These are phyloP conservation scores for Leucogyrophana mollusca DNA, from an alignment of 768 basidiomycete species.

Conservation along the genomic window DNA sequence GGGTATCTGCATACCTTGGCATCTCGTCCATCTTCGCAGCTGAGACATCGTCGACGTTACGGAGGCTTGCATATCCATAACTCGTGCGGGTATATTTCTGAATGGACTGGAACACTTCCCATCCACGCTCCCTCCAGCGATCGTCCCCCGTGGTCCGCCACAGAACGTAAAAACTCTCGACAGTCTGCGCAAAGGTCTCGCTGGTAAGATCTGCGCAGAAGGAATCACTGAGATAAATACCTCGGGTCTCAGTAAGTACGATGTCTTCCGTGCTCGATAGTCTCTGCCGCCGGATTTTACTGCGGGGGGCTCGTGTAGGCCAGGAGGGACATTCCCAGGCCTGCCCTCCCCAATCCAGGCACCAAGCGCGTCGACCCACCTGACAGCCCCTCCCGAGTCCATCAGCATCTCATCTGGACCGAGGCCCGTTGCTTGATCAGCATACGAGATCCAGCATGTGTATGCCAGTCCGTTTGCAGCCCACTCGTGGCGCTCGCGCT, in stretches of 20 bases:
- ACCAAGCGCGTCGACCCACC: slow-evolving; percentile 40
- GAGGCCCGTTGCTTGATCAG: slow-evolving; percentile 36
- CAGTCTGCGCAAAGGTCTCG: slow-evolving; percentile 30
- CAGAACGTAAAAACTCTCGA: slow-evolving; percentile 54
- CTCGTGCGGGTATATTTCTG: slow-evolving; percentile 43
- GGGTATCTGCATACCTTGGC: slow-evolving; percentile 32
- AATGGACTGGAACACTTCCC: slow-evolving; percentile 43
- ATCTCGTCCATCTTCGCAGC: slow-evolving; percentile 41
- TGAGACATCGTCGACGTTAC: slow-evolving; percentile 32
- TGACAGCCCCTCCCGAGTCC: slow-evolving; percentile 12
- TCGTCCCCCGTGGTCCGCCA: slow-evolving; percentile 51
- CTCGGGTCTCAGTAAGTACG: slow-evolving; percentile 51
- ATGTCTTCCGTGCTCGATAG: slow-evolving; percentile 31
- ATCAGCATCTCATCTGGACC: slow-evolving; percentile 18
- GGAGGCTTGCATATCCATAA: slow-evolving; percentile 46
- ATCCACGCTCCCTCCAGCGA: slow-evolving; percentile 53
- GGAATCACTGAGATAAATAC: slow-evolving; percentile 25
- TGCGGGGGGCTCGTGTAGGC: slow-evolving; percentile 23
- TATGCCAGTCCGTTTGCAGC: slow-evolving; percentile 62
- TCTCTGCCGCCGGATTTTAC: slow-evolving; percentile 30
- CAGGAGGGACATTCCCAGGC: slow-evolving; percentile 33
- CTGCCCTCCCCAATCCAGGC: slow-evolving; percentile 43
- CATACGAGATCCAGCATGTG: slow-evolving; percentile 50
- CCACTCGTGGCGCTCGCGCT: slow-evolving; percentile 48
- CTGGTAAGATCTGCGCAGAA: not conserved